Evolutionary conservation across 2,329 filamentous ascomycete genomes (phyloP), one percentile per base, ranked within the genome.

Genomic region (Trichoderma aggressivum): DNA sequence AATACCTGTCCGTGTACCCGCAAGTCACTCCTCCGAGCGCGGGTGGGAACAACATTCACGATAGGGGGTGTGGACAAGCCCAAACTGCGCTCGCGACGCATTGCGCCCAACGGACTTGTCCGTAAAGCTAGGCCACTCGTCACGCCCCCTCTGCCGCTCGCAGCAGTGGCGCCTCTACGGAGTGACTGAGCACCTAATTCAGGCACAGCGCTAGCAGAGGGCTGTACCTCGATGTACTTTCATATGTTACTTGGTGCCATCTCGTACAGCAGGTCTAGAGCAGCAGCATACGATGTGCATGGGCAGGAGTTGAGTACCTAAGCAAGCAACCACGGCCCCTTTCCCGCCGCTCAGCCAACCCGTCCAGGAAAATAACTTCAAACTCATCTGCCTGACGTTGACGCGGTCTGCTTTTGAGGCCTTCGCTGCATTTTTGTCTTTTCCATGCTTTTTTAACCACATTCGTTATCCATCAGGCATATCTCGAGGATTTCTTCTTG

Each of bases 251-350:
- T 24, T 50, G 43, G 47, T 43, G 39, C 39, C 39, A 53, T 14
- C 47, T 53, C 47, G 47, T 53, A 24, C 21, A 53, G 47, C 10
- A 50, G 43, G 36, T 39, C 36, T 16, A 39, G n/a, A n/a, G n/a
- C 7, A 43, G 36, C 34, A 36, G 34, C 36, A 43, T 43, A 43
- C 36, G 36, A 43, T 43, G 18, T 53, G 47, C n/a, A 53, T 53
- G 47, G 47, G 5, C 5, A 3, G 47, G 47, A 53, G 47, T 21
- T 53, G 47, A 53, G 47, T 53, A 53, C 47, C 47, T 53, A 53
- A 59, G 69, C 56, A 67, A 62, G 70, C 63, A 71, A 71, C 62
- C 56, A 68, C 58, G 63, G 26, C 70, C 70, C 56, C 55, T 68
- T 66, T 66, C 63, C 50, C 47, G 47, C 47, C 47, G 47, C n/a